Conservation (phyloP, 176 grass and related monocot species). For the Raddia guianensis region DNA sequence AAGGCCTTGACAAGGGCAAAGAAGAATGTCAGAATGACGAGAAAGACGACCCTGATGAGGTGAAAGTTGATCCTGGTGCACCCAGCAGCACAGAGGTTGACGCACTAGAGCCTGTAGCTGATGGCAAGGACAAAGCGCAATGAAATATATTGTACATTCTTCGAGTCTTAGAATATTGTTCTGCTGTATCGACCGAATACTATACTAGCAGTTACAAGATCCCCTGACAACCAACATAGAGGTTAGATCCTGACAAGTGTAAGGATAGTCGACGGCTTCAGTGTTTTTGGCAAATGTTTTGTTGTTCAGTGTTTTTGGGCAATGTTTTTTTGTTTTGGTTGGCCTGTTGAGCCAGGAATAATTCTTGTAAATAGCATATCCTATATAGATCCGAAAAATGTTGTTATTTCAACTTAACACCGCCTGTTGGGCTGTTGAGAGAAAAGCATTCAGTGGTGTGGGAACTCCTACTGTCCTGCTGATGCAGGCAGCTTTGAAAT, state of each 20-base stretch:
- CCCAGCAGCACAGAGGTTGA: constrained; percentile 16
- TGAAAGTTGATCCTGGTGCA: constrained; percentile 24
- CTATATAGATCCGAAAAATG: no score
- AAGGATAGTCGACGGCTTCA: neutral
- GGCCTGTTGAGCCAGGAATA: no score
- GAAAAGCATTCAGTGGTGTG: no score
- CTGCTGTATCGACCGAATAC: neutral
- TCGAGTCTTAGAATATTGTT: neutral
- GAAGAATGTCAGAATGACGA: constrained; percentile 43
- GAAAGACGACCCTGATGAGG: constrained; percentile 22
- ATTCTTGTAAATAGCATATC: no score
- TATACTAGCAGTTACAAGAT: neutral
- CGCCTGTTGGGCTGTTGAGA: no score
- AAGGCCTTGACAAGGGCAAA: constrained; percentile 57
- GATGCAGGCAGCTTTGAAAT: no score
- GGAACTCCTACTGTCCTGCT: no score
- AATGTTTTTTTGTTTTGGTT: neutral
- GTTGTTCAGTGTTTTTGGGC: neutral
- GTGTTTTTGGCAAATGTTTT: neutral
- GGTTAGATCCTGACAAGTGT: neutral
- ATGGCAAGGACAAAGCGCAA: neutral
- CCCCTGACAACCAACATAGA: neutral
- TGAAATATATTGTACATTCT: neutral
- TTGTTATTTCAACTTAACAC: no score
- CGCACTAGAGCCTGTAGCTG: neutral